Evolutionary conservation across 2,329 filamentous ascomycete genomes (phyloP), one percentile per base, ranked within the genome.

Genomic region (Clarireedia sp.): DNA sequence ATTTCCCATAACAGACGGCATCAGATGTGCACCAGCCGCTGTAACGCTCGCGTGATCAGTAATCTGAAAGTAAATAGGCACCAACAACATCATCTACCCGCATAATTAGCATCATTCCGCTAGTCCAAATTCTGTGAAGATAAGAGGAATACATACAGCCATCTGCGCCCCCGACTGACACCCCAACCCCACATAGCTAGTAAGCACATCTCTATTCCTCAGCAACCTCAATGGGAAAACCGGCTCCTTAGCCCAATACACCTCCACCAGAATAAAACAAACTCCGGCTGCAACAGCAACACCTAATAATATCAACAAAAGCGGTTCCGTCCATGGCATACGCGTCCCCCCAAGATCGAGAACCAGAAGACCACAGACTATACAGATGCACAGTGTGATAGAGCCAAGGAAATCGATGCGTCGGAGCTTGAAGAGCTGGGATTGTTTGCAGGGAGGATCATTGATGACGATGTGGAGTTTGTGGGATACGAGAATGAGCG

Each of bases 11-110:
- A 89, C 83, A 0, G 85, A 82, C 0, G 85, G 85, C 40, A 89
- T 75, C 0, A 89, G 70, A 62, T 87, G 82, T 0, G 78, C 71
- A 0, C 78, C 78, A 0, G 85, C 82, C 1, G 74, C 71, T 0
- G 83, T 81, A 41, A 78, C 80, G 0, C 80, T 81, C 1, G 77
- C 77, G 1, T 74, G 71, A 3, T 77, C 71, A 0, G 83, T 84
- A 1, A 86, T 78, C 57, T 86, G 82, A 58, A 89, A 89, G 68
- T 89, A 89, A 0, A 89, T 68, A 0, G 85, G 85, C 0, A 88
- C 78, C 0, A 78, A 76, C 53, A 83, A 82, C 79, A 87, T 83
- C 64, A 83, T 73, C 70, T 75, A 33, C 2, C 19, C 8, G 6
- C 19, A 9, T n/a, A 9, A 24, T 47, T 12, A 47, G 44, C 26